These are phyloP conservation scores for Blumeriella jaapii DNA, from an alignment of 2,329 filamentous ascomycete species.

Conservation along the genomic window DNA sequence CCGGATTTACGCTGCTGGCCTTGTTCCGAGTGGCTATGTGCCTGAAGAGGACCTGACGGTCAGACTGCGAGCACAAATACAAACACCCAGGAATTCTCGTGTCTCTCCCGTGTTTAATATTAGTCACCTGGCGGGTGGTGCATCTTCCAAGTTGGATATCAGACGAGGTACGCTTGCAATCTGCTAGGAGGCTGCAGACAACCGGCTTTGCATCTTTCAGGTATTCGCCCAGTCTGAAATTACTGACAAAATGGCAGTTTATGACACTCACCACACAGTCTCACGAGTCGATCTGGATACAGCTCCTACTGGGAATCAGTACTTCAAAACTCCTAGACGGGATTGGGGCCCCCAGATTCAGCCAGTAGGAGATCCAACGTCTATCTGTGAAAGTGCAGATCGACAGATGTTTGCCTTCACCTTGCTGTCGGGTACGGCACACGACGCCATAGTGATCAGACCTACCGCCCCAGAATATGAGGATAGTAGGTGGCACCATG, in stretches of 20 bases:
- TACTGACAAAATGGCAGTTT: no score
- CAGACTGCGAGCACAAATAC: background rate
- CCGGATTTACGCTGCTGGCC: slow-evolving; percentile 10
- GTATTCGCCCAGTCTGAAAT: no score
- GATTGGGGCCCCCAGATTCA: no score
- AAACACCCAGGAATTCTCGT: no score
- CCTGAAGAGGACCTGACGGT: background rate
- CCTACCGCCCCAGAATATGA: background rate
- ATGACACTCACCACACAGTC: no score
- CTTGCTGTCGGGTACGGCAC: slow-evolving; percentile 7
- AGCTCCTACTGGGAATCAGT: no score
- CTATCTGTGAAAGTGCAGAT: slow-evolving; percentile 5
- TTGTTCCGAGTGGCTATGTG: slow-evolving; percentile 8
- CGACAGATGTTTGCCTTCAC: slow-evolving; percentile 7
- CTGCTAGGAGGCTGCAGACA: no score
- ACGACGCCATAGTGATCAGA: slow-evolving; percentile 10
- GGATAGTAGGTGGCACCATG: no score
- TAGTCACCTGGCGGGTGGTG: slow-evolving; percentile 7
- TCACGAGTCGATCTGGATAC: no score
- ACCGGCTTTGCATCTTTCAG: no score
- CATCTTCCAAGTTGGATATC: slow-evolving; percentile 6
- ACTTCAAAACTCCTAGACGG: no score
- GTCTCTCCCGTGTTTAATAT: slow-evolving; percentile 12
- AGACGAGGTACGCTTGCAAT: slow-evolving; percentile 5
- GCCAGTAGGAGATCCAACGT: slow-evolving; percentile 9